Percentiles rank a stretch among this genome's conserved stretches.
These are phyloP conservation scores for Volvox carteri DNA, from an alignment of 163 green algal species.

Conservation along the genomic window DNA sequence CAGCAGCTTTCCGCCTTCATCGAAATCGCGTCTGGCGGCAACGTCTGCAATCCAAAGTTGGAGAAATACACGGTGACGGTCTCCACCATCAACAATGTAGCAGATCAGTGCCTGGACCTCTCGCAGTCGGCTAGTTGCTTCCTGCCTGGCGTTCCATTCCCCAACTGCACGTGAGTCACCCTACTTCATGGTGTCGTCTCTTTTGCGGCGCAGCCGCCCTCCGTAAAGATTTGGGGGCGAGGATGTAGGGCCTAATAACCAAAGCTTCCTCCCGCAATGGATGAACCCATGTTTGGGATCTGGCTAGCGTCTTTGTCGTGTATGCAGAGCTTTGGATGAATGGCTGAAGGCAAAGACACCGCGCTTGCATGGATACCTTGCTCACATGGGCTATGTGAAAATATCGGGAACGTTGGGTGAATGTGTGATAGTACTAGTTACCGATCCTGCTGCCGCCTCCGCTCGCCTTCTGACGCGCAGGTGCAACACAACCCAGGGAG, in stretches of 20 bases:
- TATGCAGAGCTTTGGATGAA: no score
- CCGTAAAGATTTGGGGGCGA: no score
- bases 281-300: no score
- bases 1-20: neutral
- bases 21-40: neutral
- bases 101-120: neutral
- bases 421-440: neutral
- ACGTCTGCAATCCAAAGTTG: neutral
- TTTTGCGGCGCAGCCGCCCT: no score
- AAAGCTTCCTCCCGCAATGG: no score
- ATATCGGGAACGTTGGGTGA: neutral
- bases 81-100: neutral
- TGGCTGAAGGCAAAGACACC: no score
- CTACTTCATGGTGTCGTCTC: no score
- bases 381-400: neutral
- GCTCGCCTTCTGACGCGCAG: no score
- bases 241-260: no score
- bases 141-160: neutral
- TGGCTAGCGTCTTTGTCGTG: no score
- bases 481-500: neutral
- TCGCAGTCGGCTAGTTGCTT: neutral
- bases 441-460: no score
- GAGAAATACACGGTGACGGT: neutral
- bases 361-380: no score
- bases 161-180: conserved; percentile 24